Conservation (phyloP, 371 early-diverging fungal species). For the Funneliformis caledonium region DNA sequence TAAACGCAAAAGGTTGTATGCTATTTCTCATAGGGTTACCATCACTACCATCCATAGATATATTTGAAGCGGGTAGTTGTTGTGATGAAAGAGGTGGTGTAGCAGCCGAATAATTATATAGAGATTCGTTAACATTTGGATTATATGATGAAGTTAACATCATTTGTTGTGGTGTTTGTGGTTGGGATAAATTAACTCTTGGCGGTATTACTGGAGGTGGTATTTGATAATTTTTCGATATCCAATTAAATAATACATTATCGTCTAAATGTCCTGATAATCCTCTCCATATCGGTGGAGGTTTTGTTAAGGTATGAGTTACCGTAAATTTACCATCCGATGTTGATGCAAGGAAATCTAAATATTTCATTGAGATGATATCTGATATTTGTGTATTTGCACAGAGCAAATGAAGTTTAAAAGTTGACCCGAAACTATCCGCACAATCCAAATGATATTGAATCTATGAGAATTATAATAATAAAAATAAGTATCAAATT, state of each 20-base stretch:
- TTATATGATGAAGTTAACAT: neutral
- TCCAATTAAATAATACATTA: constrained; percentile 3
- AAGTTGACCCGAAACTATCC: neutral
- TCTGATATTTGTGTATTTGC: neutral
- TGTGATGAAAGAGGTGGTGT: neutral
- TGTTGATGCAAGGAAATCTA: neutral
- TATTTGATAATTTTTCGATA: neutral
- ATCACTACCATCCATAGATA: neutral
- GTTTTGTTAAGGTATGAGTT: constrained; percentile 4
- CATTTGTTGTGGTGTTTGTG: neutral
- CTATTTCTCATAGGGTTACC: neutral
- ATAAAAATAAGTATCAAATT: neutral
- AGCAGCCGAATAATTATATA: too few species aligned
- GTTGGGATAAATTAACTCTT: neutral
- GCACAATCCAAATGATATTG: constrained; percentile 12
- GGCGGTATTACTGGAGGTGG: neutral
- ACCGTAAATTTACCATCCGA: neutral
- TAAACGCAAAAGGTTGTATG: neutral
- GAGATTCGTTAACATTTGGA: neutral
- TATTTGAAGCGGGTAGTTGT: too few species aligned
- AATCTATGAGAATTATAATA: neutral
- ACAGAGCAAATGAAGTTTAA: neutral
- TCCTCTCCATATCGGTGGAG: neutral
- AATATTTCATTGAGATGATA: neutral
- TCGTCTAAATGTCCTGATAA: neutral